These are phyloP conservation scores for Cardamine occulta DNA, from an alignment of 345 rosid genomes.

Conservation along the genomic window DNA sequence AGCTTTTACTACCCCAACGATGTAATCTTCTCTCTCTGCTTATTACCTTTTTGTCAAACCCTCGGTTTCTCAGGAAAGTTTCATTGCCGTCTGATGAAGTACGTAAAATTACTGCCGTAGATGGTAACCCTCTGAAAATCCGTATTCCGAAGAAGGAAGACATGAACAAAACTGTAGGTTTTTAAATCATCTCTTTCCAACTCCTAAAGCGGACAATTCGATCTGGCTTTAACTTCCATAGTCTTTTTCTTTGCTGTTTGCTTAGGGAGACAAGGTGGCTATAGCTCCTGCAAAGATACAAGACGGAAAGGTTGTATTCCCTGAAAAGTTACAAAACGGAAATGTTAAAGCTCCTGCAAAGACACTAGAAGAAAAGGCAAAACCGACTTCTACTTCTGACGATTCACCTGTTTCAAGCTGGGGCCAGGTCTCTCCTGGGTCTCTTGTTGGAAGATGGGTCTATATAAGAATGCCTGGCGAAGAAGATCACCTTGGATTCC, in stretches of 20 bases:
- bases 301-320: not conserved
- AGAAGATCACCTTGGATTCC: not conserved
- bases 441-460: conserved; percentile 24
- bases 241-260: conserved; percentile 16
- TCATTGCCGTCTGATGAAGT: not conserved
- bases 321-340: conserved; percentile 1
- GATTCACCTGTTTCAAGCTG: conserved; percentile 21
- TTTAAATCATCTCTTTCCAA: conserved; percentile 4
- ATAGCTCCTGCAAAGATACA: conserved; percentile 9
- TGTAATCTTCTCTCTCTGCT: conserved; percentile 7
- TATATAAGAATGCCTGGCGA: conserved; percentile 4
- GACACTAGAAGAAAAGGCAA: not conserved
- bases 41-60: not conserved
- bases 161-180: conserved; percentile 3
- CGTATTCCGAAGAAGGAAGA: not conserved
- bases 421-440: conserved; percentile 36
- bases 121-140: not conserved
- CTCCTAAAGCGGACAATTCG: conserved; percentile 6
- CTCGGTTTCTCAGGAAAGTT: conserved; percentile 20
- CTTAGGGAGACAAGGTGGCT: conserved; percentile 19
- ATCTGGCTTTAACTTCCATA: not conserved
- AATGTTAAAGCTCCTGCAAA: conserved; percentile 20
- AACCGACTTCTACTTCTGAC: conserved; percentile 6
- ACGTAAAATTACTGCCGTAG: not conserved
- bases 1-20: conserved; percentile 2